A percentile compares a stretch with the other conserved stretches of the same genome.
These are phyloP conservation scores for Stagonosporopsis chrysanthemi DNA, from an alignment of 2,329 filamentous ascomycete genomes.

Conservation along the genomic window DNA sequence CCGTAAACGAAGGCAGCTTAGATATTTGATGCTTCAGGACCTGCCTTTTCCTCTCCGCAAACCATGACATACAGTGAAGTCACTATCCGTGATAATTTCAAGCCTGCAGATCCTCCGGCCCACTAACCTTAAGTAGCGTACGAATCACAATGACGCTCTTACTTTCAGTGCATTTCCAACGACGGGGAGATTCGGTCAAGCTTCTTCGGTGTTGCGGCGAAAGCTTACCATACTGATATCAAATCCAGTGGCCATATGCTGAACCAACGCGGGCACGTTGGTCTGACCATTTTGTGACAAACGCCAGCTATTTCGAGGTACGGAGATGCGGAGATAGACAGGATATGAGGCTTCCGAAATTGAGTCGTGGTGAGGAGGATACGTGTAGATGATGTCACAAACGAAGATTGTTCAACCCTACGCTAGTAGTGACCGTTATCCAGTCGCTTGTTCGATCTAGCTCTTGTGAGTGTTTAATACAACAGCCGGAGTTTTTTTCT, in stretches of 20 bases:
- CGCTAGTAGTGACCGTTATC: not conserved
- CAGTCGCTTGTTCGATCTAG: too few relatives aligned
- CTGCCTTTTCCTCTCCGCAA: slow-evolving; percentile 1
- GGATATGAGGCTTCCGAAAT: not conserved
- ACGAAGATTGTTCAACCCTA: not conserved
- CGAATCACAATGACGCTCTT: slow-evolving; percentile 6
- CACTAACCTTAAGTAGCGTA: not conserved
- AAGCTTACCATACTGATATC: not conserved
- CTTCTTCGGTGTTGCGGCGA: not conserved
- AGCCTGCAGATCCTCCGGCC: not conserved
- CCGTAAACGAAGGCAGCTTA: not conserved
- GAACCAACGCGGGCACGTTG: too few relatives aligned
- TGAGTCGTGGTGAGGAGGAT: not conserved
- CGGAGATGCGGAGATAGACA: not conserved
- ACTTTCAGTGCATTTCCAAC: not conserved
- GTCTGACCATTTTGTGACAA: too few relatives aligned
- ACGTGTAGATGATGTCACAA: slow-evolving; percentile 2
- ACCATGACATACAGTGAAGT: slow-evolving; percentile 10
- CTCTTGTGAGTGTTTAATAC: too few relatives aligned
- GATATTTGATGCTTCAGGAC: not conserved
- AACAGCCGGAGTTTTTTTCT: too few relatives aligned
- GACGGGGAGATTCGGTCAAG: slow-evolving; percentile 2
- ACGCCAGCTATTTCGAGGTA: not conserved
- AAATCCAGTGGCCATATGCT: not conserved
- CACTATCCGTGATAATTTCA: slow-evolving; percentile 3